A percentile compares a stretch with the other conserved stretches of the same genome.
Conservation (phyloP, 2,329 filamentous ascomycete species). For the Fusarium sp. region DNA sequence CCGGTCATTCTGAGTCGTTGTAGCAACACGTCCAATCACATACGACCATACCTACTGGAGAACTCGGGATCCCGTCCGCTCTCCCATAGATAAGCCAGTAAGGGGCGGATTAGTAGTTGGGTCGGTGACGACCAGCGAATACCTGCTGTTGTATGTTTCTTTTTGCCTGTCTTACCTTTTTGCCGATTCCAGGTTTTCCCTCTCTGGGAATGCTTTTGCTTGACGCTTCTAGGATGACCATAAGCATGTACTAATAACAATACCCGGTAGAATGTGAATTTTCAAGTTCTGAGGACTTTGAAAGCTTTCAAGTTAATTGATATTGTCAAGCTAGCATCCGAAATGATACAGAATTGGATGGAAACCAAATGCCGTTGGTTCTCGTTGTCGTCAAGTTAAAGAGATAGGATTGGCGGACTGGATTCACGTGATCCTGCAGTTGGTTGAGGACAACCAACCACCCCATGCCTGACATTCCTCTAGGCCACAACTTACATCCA, state of each 20-base stretch:
- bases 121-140: conserved; percentile 1
- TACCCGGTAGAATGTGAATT: too few relatives aligned
- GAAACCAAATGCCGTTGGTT: too few relatives aligned
- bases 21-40: not conserved
- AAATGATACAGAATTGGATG: too few relatives aligned
- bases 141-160: not conserved
- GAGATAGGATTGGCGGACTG: not conserved
- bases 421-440: not conserved
- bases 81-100: conserved; percentile 3
- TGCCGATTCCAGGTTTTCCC: not conserved
- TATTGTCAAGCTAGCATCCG: too few relatives aligned
- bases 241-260: too few relatives aligned
- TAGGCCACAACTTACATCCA: not conserved
- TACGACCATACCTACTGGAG: not conserved
- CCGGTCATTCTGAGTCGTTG: not conserved
- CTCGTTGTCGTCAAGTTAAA: not conserved
- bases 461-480: not conserved
- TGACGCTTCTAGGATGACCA: too few relatives aligned
- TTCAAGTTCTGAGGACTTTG: too few relatives aligned
- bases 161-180: not conserved
- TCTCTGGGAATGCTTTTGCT: too few relatives aligned
- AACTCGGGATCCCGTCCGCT: conserved; percentile 2
- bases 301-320: too few relatives aligned
- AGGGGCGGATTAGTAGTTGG: conserved; percentile 1
- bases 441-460: not conserved